Evolutionary conservation across 2,329 filamentous ascomycete species (phyloP), one percentile per base, ranked within the genome.

Genomic region (Fusarium burgessii): DNA sequence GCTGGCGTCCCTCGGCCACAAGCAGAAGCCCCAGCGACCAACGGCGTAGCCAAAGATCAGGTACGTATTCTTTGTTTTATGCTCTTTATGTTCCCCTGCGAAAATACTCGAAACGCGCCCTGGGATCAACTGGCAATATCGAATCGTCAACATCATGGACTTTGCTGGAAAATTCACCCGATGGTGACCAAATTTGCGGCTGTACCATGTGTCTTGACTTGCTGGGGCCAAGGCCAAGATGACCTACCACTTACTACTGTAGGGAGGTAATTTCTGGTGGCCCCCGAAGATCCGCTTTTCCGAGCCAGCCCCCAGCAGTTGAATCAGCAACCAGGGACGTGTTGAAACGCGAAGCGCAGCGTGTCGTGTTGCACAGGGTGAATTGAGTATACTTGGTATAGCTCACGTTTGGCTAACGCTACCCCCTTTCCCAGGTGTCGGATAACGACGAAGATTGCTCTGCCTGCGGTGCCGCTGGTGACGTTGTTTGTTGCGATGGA

Each of bases 391-490:
- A 42, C 13, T 27, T 35, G 17, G 49, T n/a, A 58, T 55, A 36
- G 27, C 25, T 43, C 59, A 58, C 50, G 43, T 58, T 62, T 65
- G 77, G 77, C 81, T 85, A 74, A 83, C 77, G 65, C 36, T 46
- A 45, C 20, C 57, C 56, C 58, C 23, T n/a, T 43, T 17, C 62
- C 47, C 13, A 82, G 81, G 73, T 72, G 35, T 78, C 80, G 74
- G 92, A 97, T 69, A 97, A 97, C 80, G 93, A 96, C 80, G 95
- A 98, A 80, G 92, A 92, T 78, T 99, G 95, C 84, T 91, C 91
- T 68, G 90, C 94, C 47, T 99, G 96, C 82, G 90, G 91, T 77
- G 92, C 92, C 70, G 92, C 90, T 73, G 95, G 95, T 62, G 90
- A 94, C 74, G 88, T 99, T 70, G 87, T 98, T 72, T 98, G 95